These are phyloP conservation scores for Emericellopsis cladophorae DNA, from an alignment of 2,329 filamentous ascomycete species.

Conservation along the genomic window DNA sequence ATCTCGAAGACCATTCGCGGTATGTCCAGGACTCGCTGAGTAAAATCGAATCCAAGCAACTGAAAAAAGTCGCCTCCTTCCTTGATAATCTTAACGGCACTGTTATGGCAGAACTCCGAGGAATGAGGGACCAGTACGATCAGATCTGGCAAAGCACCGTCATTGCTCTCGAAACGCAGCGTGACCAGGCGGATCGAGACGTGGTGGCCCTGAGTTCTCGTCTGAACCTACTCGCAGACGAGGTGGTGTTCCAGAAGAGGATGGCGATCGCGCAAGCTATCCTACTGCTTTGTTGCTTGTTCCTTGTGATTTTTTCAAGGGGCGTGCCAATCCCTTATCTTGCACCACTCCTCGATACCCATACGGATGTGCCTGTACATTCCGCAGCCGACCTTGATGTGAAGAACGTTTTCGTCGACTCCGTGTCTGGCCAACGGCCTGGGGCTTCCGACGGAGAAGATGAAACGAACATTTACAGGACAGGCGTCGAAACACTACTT, in stretches of 20 bases:
- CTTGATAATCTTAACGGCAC: constrained; percentile 78
- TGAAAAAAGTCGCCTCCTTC: constrained; percentile 72
- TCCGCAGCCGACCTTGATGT: no score
- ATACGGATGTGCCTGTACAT: no score
- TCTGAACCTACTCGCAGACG: constrained; percentile 83
- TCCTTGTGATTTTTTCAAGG: constrained; percentile 71
- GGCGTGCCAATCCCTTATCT: constrained; percentile 26
- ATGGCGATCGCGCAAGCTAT: constrained; percentile 90
- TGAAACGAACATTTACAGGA: no score
- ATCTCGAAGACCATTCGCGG: constrained; percentile 91
- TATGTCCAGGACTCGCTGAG: constrained; percentile 79
- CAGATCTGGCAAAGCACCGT: constrained; percentile 95
- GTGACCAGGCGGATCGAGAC: constrained; percentile 72
- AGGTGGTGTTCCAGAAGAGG: constrained; percentile 75
- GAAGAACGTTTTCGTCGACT: no score
- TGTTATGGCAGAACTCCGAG: constrained; percentile 67
- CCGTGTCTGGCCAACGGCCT: no score
- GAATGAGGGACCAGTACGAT: constrained; percentile 77
- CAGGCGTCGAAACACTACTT: no score
- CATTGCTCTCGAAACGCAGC: constrained; percentile 78
- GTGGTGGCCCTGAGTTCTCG: constrained; percentile 70
- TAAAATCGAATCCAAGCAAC: constrained; percentile 76
- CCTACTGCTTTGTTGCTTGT: constrained; percentile 73
- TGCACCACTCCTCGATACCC: constrained; percentile 12
- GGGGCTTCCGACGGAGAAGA: no score